These are phyloP conservation scores for Lithospermum erythrorhizon DNA, from an alignment of 257 asterid species.

Conservation along the genomic window DNA sequence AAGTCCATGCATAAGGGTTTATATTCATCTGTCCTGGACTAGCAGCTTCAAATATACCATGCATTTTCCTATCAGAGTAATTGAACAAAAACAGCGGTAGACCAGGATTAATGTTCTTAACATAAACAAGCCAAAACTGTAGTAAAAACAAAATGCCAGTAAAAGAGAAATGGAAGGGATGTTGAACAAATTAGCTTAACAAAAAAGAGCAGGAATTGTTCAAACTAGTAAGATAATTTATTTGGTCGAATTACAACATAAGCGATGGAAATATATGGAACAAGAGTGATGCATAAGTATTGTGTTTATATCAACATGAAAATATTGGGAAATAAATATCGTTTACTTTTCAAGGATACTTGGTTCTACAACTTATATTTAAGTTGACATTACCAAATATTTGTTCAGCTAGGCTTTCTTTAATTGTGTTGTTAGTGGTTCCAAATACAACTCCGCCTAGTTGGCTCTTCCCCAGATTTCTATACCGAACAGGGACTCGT, in stretches of 20 bases:
- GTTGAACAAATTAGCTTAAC: neutral
- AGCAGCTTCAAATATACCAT: slow-evolving; percentile 83
- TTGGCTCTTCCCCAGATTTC: slow-evolving; percentile 21
- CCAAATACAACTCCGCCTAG: slow-evolving; percentile 42
- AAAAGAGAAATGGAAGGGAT: neutral
- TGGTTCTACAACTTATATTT: no score
- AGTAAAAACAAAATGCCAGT: no score
- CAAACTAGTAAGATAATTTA: neutral
- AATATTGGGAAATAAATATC: no score
- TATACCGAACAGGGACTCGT: neutral
- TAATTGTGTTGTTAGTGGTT: slow-evolving; percentile 24
- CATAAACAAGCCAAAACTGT: slow-evolving; percentile 16
- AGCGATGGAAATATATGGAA: no score
- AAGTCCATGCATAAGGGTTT: slow-evolving; percentile 84
- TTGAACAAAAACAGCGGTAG: slow-evolving; percentile 76
- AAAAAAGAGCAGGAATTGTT: neutral
- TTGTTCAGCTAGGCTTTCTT: slow-evolving; percentile 27
- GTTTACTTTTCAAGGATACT: no score
- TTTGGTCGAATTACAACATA: neutral
- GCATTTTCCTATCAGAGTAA: slow-evolving; percentile 48
- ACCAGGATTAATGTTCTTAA: slow-evolving; percentile 65
- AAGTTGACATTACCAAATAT: no score
- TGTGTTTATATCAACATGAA: no score
- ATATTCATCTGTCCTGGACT: slow-evolving; percentile 61
- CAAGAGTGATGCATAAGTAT: no score